Evolutionary conservation across 2,329 filamentous ascomycete genomes (phyloP), one percentile per base, ranked within the genome.

Genomic region (Curvularia sp.): DNA sequence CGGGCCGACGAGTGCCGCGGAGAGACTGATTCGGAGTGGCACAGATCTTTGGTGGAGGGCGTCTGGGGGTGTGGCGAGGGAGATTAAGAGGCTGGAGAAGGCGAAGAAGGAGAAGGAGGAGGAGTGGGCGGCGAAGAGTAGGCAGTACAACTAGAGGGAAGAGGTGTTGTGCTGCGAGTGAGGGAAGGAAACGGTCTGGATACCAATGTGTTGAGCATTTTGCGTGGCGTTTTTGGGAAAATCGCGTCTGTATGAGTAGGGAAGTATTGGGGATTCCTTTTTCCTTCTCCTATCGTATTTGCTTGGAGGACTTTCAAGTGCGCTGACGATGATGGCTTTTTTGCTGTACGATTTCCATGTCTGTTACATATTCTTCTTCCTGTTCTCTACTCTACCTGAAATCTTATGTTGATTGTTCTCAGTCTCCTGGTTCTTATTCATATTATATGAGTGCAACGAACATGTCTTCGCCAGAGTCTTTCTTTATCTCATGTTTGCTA

Each of bases 11-110:
- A 89, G 89, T 26, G 90, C 92, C 0, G 86, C 88, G 3, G 95
- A 98, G 82, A 85, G 95, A 51, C 79, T 93, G 60, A 87, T 97
- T 74, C 84, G 93, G 71, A 98, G 93, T 92, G 90, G 93, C 50
- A 93, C 91, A 9, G 94, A 98, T 78, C 85, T 96, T 8, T 99
- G 95, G 95, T 97, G 92, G 88, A 88, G 86, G 66, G 93, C 93
- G 0, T 91, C 87, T 53, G 93, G 93, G 0, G 91, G 88, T 12
- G 85, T 85, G 55, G 87, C 85, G 15, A 78, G 85, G 58, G 82
- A 84, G 66, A 71, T 81, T 43, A 68, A 62, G 58, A 76, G 70
- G 64, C 46, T 69, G 24, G 70, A 76, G 57, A 69, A 53, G 12
- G 73, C 58, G 49, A 70, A 67, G 71, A 69, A 67, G 65, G 66